Percentiles rank a stretch among this genome's conserved stretches.
Evolutionary conservation across 352 stramenopile genomes (phyloP).

Genomic region (Pythium coloratum): DNA sequence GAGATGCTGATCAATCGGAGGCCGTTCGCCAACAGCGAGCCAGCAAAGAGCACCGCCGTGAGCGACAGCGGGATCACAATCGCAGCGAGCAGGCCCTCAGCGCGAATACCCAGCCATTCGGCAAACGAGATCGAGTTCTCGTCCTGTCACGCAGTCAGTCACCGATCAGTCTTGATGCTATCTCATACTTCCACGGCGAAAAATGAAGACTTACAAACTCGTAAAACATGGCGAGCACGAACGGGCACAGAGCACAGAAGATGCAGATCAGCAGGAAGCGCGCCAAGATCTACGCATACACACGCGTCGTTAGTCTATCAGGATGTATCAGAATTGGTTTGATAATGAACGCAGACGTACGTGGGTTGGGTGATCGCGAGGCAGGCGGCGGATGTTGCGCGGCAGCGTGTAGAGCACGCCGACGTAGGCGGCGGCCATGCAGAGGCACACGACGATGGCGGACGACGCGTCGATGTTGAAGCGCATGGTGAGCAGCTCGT

Average conservation of each 20-base stretch:
- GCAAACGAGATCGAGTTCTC: constrained; percentile 80
- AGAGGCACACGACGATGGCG: constrained; percentile 74
- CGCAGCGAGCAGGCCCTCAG: constrained; percentile 54
- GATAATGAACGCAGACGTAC: constrained; percentile 32
- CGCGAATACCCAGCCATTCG: constrained; percentile 81
- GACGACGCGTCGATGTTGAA: constrained; percentile 71
- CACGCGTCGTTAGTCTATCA: not conserved
- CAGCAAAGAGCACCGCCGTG: constrained; percentile 78
- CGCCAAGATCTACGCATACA: constrained; percentile 63
- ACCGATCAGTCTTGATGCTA: not conserved
- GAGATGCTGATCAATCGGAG: constrained; percentile 77
- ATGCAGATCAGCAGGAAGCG: constrained; percentile 89
- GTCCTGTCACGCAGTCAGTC: constrained; percentile 37
- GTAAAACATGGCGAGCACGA: constrained; percentile 81
- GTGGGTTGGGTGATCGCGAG: constrained; percentile 83
- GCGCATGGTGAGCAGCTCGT: constrained; percentile 62
- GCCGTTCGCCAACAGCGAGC: constrained; percentile 69
- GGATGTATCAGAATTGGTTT: not conserved
- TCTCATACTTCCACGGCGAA: not conserved
- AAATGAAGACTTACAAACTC: constrained; percentile 54
- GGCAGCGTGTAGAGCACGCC: constrained; percentile 86
- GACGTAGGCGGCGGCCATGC: constrained; percentile 83
- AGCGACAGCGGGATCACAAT: constrained; percentile 61
- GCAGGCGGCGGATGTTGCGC: constrained; percentile 65
- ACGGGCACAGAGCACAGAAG: constrained; percentile 80